Conservation (phyloP, 2,329 filamentous ascomycete genomes). For the Clathrospora elynae region DNA sequence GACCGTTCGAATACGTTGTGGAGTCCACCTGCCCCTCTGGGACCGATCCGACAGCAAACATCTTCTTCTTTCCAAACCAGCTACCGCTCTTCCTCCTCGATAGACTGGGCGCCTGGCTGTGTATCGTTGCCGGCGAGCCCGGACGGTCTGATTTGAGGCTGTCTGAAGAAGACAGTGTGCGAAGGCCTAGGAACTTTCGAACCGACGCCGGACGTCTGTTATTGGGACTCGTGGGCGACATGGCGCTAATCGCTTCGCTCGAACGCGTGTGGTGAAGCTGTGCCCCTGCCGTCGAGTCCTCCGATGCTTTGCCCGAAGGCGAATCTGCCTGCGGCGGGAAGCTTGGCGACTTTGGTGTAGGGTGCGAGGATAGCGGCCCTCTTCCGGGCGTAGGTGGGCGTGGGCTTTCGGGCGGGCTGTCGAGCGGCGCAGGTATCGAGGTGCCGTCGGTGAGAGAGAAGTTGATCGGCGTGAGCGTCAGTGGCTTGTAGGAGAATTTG, state of each 20-base stretch:
- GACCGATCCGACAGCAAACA: slow-evolving; percentile 39
- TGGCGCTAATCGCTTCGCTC: slow-evolving; percentile 38
- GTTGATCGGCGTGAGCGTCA: slow-evolving; percentile 47
- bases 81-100: slow-evolving; percentile 47
- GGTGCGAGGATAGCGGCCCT: slow-evolving; percentile 50
- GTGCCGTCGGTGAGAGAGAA: slow-evolving; percentile 52
- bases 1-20: slow-evolving; percentile 27
- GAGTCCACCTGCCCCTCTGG: slow-evolving; percentile 41
- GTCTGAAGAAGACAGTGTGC: slow-evolving; percentile 45
- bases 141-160: slow-evolving; percentile 45
- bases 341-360: slow-evolving; percentile 43
- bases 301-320: slow-evolving; percentile 25
- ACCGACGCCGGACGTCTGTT: slow-evolving; percentile 47
- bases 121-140: slow-evolving; percentile 44
- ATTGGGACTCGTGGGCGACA: slow-evolving; percentile 42
- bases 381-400: slow-evolving; percentile 47
- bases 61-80: slow-evolving; percentile 50
- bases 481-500: slow-evolving; percentile 42
- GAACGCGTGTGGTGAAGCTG: slow-evolving; percentile 30
- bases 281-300: slow-evolving; percentile 21
- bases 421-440: slow-evolving; percentile 49
- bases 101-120: slow-evolving; percentile 38
- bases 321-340: slow-evolving; percentile 30
- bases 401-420: slow-evolving; percentile 47
- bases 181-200: slow-evolving; percentile 50